Evolutionary conservation across 2,329 filamentous ascomycete genomes (phyloP).

Genomic region (Aureobasidium lini): DNA sequence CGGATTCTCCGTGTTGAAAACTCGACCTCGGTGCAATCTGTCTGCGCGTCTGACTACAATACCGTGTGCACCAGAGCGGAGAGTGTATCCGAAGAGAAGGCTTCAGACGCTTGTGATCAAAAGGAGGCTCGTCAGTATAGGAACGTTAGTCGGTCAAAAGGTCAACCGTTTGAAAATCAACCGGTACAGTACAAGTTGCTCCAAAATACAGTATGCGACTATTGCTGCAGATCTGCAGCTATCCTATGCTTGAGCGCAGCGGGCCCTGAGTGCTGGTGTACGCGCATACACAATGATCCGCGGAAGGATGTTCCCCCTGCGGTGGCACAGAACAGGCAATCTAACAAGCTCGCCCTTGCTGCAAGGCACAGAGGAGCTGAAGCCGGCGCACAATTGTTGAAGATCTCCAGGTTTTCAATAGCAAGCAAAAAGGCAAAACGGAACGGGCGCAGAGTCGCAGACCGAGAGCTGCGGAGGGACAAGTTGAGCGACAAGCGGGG

Average conservation of each 20-base stretch:
- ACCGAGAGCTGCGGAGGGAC: background rate
- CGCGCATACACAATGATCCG: background rate
- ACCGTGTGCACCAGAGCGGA: no score
- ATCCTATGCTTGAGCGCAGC: background rate
- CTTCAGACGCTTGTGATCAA: no score
- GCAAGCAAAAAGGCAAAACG: background rate
- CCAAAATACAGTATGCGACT: background rate
- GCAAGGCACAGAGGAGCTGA: background rate
- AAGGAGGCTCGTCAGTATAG: background rate
- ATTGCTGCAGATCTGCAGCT: conserved; percentile 11
- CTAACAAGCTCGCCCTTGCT: background rate
- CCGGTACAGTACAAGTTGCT: background rate
- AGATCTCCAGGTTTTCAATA: background rate
- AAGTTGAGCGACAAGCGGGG: background rate
- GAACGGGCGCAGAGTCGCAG: no score
- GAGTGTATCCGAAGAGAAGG: no score
- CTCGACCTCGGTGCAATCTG: no score
- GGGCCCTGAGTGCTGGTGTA: background rate
- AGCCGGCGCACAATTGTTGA: background rate
- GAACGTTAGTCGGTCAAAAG: background rate
- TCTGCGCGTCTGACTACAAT: no score
- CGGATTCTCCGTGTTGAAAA: no score
- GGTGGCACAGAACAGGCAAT: background rate
- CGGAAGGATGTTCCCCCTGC: background rate
- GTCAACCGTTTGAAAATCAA: background rate